Evolutionary conservation across 1,284 basidiomycete genomes (phyloP).

Genomic region (Pholiota adiposa): DNA sequence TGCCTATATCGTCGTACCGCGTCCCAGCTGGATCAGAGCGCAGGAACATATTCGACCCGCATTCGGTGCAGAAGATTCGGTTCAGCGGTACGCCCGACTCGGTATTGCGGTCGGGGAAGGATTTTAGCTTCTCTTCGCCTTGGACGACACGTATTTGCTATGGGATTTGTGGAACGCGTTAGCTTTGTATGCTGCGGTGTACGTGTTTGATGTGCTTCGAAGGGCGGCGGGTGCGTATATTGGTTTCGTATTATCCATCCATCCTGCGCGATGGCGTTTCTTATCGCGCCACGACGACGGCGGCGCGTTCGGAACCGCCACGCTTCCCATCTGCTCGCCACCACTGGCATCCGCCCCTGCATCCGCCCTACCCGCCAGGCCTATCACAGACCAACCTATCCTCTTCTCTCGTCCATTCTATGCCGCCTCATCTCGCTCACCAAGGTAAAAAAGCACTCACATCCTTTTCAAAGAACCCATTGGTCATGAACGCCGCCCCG

Average conservation of each 20-base stretch:
- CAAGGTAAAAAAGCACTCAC: constrained; percentile 23
- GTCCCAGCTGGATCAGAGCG: neutral
- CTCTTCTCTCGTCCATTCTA: no score
- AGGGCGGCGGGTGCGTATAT: no score
- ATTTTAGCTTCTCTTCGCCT: constrained; percentile 28
- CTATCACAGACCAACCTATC: no score
- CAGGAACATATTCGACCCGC: constrained; percentile 34
- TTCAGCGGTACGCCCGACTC: constrained; percentile 29
- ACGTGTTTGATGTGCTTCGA: no score
- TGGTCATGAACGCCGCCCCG: constrained; percentile 41
- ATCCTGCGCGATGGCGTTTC: no score
- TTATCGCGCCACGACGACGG: no score
- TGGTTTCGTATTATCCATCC: no score
- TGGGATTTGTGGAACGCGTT: neutral
- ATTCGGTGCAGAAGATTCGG: constrained; percentile 34
- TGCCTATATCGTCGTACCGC: constrained; percentile 13
- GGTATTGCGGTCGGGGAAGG: constrained; percentile 30
- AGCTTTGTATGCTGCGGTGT: neutral
- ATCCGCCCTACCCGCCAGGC: neutral
- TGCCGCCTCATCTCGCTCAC: no score
- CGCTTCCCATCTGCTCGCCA: no score
- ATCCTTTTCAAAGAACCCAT: constrained; percentile 36
- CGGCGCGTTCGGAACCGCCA: no score
- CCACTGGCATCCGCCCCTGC: no score
- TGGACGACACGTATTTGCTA: constrained; percentile 32